Evolutionary conservation across 129 eudicot species (phyloP).

Genomic region (Oenanthe sinensis): DNA sequence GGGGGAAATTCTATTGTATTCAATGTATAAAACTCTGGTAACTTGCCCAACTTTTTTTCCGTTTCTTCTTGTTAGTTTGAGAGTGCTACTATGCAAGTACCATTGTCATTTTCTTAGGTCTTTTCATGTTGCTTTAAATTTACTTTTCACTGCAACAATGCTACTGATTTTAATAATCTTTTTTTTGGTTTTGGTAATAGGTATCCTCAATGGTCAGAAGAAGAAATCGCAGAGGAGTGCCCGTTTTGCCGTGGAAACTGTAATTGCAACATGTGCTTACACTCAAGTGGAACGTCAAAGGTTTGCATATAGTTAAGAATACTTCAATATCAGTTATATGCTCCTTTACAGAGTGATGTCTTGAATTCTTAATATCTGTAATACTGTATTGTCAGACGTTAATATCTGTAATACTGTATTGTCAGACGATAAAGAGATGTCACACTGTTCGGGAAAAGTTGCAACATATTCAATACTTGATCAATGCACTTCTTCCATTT

Average conservation of each 20-base stretch:
- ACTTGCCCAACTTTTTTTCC: not conserved
- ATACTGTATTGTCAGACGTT: no score
- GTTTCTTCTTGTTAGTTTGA: not conserved
- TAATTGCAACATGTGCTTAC: constrained; percentile 78
- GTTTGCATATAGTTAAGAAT: constrained; percentile 24
- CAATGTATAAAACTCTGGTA: constrained; percentile 74
- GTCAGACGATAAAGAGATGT: constrained; percentile 46
- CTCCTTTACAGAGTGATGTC: constrained; percentile 3
- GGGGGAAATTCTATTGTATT: constrained; percentile 46
- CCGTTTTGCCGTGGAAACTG: constrained; percentile 77
- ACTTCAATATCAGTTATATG: not conserved
- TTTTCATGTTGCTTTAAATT: not conserved
- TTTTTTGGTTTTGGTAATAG: constrained; percentile 21
- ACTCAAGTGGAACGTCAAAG: constrained; percentile 32
- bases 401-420: no score
- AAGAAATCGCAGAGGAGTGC: constrained; percentile 47
- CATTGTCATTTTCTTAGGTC: not conserved
- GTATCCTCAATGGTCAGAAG: constrained; percentile 61
- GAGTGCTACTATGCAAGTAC: not conserved
- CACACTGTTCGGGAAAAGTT: constrained; percentile 39
- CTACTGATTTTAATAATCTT: not conserved
- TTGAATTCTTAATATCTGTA: constrained; percentile 5
- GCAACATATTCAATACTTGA: constrained; percentile 53
- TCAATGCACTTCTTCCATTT: constrained; percentile 48
- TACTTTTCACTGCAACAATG: not conserved